phyloP scores from a whole-genome alignment of 2,329 filamentous ascomycete genomes.

The Trichophyton rubrum region DNA sequence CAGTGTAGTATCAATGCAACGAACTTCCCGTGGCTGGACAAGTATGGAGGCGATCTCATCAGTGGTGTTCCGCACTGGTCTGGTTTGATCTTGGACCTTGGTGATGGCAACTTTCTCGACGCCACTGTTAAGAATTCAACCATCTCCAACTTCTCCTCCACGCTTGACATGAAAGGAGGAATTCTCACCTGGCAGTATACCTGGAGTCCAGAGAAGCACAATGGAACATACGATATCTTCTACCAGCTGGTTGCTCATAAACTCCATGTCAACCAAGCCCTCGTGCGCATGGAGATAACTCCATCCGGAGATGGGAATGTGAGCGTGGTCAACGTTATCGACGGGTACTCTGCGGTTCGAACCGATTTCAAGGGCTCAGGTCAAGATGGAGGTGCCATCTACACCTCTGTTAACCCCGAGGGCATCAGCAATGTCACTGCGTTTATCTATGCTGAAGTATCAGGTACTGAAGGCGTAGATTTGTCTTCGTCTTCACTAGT shows the following conservation, averaged over 20 bases:
- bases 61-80: conserved; percentile 59
- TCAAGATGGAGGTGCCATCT: conserved; percentile 46
- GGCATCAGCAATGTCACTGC: conserved; percentile 52
- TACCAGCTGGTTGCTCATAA: conserved; percentile 57
- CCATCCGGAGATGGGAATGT: conserved; percentile 42
- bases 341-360: conserved; percentile 56
- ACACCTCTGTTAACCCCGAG: conserved; percentile 50
- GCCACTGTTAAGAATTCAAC: conserved; percentile 47
- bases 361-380: conserved; percentile 48
- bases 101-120: conserved; percentile 44
- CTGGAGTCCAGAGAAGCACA: conserved; percentile 46
- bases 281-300: conserved; percentile 48
- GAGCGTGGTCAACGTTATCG: conserved; percentile 53
- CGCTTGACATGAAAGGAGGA: conserved; percentile 51
- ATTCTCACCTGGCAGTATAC: conserved; percentile 52
- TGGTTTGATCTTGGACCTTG: conserved; percentile 46
- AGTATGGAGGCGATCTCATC: conserved; percentile 60
- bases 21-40: conserved; percentile 56
- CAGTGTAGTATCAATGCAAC: conserved; percentile 47
- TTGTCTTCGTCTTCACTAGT: conserved; percentile 34
- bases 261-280: conserved; percentile 48
- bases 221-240: conserved; percentile 43
- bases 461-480: conserved; percentile 29
- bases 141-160: conserved; percentile 49
- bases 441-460: conserved; percentile 40